phyloP scores from a whole-genome alignment of 2,329 filamentous ascomycete genomes.

The Pleurostoma richardsiae region DNA sequence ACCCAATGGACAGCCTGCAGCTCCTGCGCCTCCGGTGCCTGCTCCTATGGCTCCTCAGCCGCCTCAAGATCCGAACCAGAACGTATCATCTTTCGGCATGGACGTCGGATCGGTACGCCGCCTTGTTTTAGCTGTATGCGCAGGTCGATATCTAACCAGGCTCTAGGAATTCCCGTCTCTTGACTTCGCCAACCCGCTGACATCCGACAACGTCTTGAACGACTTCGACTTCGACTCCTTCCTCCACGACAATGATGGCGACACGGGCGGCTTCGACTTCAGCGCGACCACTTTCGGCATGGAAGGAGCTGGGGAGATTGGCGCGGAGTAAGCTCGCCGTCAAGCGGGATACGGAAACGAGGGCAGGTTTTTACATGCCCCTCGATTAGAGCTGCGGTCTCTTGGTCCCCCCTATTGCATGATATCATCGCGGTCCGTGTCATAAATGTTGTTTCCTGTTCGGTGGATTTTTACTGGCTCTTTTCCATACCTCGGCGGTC shows the following conservation, averaged over 20 bases:
- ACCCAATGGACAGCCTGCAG: constrained; percentile 37
- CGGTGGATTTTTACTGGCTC: too few species aligned
- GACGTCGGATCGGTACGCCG: constrained; percentile 21
- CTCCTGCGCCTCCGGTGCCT: constrained; percentile 35
- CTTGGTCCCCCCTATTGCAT: too few species aligned
- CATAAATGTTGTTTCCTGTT: too few species aligned
- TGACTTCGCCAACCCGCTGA: constrained; percentile 51
- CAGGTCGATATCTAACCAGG: too few species aligned
- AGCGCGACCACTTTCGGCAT: constrained; percentile 44
- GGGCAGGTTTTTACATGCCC: too few species aligned
- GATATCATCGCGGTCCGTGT: too few species aligned
- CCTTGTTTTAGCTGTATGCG: constrained; percentile 2
- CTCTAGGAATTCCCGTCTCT: constrained; percentile 38
- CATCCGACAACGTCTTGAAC: constrained; percentile 53
- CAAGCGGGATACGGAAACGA: too few species aligned
- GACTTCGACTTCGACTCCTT: constrained; percentile 68
- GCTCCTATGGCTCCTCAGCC: constrained; percentile 37
- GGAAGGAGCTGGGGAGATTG: constrained; percentile 49
- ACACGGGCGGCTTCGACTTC: constrained; percentile 50
- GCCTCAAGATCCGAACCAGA: constrained; percentile 43
- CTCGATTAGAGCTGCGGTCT: too few species aligned
- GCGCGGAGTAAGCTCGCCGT: constrained; percentile 40
- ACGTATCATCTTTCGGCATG: constrained; percentile 34
- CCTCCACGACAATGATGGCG: constrained; percentile 51
- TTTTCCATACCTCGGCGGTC: too few species aligned